phyloP scores from a whole-genome alignment of 768 basidiomycete genomes.

The Suillus spraguei region DNA sequence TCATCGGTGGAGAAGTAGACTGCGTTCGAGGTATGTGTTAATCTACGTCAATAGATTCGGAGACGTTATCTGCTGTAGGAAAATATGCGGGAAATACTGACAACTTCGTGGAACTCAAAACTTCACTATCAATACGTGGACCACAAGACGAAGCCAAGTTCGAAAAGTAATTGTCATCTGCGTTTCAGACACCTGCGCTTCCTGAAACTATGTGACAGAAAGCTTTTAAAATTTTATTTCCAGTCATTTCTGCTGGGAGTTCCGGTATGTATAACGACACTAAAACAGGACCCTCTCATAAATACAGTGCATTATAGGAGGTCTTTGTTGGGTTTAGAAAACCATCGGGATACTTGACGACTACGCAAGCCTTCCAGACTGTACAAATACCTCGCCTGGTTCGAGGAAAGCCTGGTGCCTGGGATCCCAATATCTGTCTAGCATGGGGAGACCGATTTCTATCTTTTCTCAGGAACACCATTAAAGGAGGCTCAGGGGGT shows the following conservation, averaged over 20 bases:
- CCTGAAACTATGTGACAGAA: conserved; percentile 47
- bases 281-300: conserved; percentile 6
- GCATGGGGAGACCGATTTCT: conserved; percentile 73
- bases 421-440: conserved; percentile 78
- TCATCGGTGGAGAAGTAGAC: conserved; percentile 92
- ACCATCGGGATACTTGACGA: conserved; percentile 65
- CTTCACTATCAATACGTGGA: conserved; percentile 71
- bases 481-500: conserved; percentile 26
- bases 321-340: conserved; percentile 89
- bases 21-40: conserved; percentile 69
- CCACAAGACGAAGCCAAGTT: conserved; percentile 69
- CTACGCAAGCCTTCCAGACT: conserved; percentile 75
- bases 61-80: conserved; percentile 40
- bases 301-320: conserved; percentile 47
- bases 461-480: conserved; percentile 47
- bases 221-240: conserved; percentile 90
- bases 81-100: conserved; percentile 62
- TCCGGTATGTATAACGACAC: conserved; percentile 53
- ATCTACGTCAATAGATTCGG: background rate
- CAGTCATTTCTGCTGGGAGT: conserved; percentile 92
- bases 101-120: conserved; percentile 85
- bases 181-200: background rate
- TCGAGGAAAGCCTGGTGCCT: conserved; percentile 70
- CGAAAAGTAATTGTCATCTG: conserved; percentile 61
- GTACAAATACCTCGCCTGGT: conserved; percentile 78